Percentiles rank a stretch among this genome's conserved stretches.
Evolutionary conservation across 208 protist genomes (phyloP).

Genomic region (Phytomonas francai): DNA sequence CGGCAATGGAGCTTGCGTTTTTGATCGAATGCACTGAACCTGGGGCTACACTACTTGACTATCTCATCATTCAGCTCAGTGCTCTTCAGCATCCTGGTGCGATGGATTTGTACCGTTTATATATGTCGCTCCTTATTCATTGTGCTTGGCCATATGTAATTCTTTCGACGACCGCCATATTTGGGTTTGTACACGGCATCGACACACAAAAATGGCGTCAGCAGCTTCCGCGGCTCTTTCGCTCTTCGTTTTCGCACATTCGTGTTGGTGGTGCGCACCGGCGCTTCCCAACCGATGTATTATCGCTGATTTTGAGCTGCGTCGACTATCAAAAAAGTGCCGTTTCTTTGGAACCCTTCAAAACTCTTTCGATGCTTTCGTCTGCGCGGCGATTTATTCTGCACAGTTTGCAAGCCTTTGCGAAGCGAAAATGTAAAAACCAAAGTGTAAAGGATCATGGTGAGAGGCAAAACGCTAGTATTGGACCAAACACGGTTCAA

Average conservation of each 20-base stretch:
- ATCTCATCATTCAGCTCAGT: constrained; percentile 62
- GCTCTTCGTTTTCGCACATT: constrained; percentile 73
- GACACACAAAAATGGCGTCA: constrained; percentile 53
- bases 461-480: neutral
- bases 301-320: constrained; percentile 71
- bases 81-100: constrained; percentile 52
- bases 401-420: neutral
- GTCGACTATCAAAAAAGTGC: constrained; percentile 37
- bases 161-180: constrained; percentile 61
- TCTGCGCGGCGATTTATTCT: neutral
- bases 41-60: constrained; percentile 40
- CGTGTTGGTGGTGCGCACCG: constrained; percentile 23
- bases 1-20: neutral
- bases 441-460: neutral
- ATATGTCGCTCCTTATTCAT: constrained; percentile 65
- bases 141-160: constrained; percentile 77
- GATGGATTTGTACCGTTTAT: constrained; percentile 66
- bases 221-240: constrained; percentile 67
- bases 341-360: neutral
- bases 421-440: neutral
- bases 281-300: constrained; percentile 61
- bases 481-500: neutral
- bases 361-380: constrained; percentile 8
- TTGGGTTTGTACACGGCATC: constrained; percentile 55
- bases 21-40: constrained; percentile 1